Evolutionary conservation across 2,329 filamentous ascomycete genomes (phyloP), one percentile per base, ranked within the genome.

Genomic region (Cladosporium halotolerans): DNA sequence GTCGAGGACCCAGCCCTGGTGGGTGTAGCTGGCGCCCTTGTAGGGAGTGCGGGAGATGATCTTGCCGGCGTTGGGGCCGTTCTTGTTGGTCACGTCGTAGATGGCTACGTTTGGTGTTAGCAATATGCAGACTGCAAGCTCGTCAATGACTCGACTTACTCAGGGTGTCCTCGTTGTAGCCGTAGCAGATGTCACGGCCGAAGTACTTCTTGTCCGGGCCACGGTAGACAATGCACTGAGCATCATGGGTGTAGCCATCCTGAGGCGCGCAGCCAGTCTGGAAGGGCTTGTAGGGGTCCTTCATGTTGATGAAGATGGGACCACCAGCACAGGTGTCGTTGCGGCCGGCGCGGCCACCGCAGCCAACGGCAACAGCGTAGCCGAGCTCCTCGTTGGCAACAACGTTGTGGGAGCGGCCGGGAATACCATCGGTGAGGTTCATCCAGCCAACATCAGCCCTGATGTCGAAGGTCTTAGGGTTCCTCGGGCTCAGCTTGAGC

Each of bases 221-320:
- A 2, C 68, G 70, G 68, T 78, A 78, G 55, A 76, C 71, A 36
- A 81, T 67, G 65, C 79, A 81, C 64, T 81, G 78, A 5, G 78
- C 78, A 58, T 81, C 78, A 63, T 81, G 78, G n/a, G 79, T 76
- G 64, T 81, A 81, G 52, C 77, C 78, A 62, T 80, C 78, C 38
- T 73, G 64, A 13, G 70, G 67, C 3, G 73, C 73, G 58, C 78
- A 81, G 33, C 77, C 78, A 13, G 76, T 73, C 3, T 71, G 73
- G 18, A 67, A 73, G 7, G 77, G 74, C 60, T 77, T 79, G 13
- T 70, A 62, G 13, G 77, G 70, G 59, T 80, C 73, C 16, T 68
- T 70, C 36, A 81, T 65, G 62, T 80, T 75, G 58, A 79, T 73
- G 67, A 79, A 78, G 65, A 77, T 77, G 33, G 79, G 66, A 11